Evolutionary conservation across 805 yeast species (phyloP), one percentile per base, ranked within the genome.

Genomic region (Candida hungchunana): DNA sequence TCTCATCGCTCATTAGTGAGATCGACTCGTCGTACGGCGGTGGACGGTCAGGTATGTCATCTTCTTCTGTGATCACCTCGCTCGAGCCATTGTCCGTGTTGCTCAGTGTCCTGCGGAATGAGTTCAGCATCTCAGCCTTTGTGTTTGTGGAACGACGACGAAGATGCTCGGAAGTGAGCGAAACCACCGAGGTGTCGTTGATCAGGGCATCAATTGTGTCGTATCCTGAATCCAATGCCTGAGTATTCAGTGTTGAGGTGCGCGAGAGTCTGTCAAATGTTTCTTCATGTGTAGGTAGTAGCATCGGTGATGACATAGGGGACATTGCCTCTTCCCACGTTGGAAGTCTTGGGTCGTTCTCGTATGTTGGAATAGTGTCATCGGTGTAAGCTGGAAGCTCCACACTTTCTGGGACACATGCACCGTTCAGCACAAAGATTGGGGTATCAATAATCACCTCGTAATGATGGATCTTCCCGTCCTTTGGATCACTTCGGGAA

Each of bases 401-500:
- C 39, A 62, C 52, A 38, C 56, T 64, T 7, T 60, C 66, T 16
- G 55, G 50, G 3, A 52, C 55, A 46, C 73, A 68, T 4, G 58
- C 45, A 22, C 62, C 62, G 10, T 77, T 71, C n/a, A 74, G 60
- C 14, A 76, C 54, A 20, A 72, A 67, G 24, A 83, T 66, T 0
- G 93, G 93, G 0, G 90, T 82, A 52, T 83, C 93, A 26, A 83
- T 82, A 29, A 83, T 75, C 15, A 83, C 89, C 48, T 83, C 94
- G 50, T 79, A 83, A 55, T 83, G 89, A 48, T 81, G 87, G 62
- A 76, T 59, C 43, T 72, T 73, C 5, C 48, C 44, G 25, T 59
- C 61, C 4, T 59, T 53, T 0, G 73, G 68, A 40, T 79, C 82
- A 17, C 77, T 77, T 47, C 72, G 77, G 10, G 84, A 75, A 18